These are phyloP conservation scores for Saturnispora silvae DNA, from an alignment of 805 yeast species.

Conservation along the genomic window DNA sequence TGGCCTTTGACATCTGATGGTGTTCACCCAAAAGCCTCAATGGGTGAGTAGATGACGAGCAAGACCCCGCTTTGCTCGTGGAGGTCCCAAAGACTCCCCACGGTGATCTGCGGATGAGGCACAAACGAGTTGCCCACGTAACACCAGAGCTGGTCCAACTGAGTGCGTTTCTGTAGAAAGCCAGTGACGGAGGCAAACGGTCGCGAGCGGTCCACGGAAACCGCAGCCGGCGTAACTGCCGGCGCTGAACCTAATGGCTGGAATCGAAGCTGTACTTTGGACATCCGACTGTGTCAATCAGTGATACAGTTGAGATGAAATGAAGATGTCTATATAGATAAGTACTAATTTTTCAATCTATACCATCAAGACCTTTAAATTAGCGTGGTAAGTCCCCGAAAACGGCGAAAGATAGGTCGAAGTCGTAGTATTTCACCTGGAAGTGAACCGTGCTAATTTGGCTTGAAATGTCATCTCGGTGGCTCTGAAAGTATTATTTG, in stretches of 20 bases:
- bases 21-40: constrained; percentile 35
- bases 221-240: constrained; percentile 33
- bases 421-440: too few species aligned
- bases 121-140: constrained; percentile 36
- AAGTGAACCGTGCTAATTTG: too few species aligned
- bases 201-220: constrained; percentile 32
- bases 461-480: too few species aligned
- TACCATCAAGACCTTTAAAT: too few species aligned
- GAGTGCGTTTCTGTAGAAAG: constrained; percentile 34
- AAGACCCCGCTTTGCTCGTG: constrained; percentile 28
- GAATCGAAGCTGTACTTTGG: constrained; percentile 39
- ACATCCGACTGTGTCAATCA: too few species aligned
- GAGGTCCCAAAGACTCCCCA: constrained; percentile 23
- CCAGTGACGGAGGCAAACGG: constrained; percentile 37
- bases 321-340: too few species aligned
- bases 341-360: too few species aligned
- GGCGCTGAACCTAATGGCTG: constrained; percentile 49
- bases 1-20: too few species aligned
- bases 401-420: too few species aligned
- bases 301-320: too few species aligned
- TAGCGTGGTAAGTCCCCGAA: too few species aligned
- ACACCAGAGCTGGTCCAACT: constrained; percentile 25
- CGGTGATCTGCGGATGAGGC: constrained; percentile 32
- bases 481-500: too few species aligned
- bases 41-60: constrained; percentile 35